Conservation (phyloP, 495 filamentous ascomycete genomes). For the Apodospora peruviana region DNA sequence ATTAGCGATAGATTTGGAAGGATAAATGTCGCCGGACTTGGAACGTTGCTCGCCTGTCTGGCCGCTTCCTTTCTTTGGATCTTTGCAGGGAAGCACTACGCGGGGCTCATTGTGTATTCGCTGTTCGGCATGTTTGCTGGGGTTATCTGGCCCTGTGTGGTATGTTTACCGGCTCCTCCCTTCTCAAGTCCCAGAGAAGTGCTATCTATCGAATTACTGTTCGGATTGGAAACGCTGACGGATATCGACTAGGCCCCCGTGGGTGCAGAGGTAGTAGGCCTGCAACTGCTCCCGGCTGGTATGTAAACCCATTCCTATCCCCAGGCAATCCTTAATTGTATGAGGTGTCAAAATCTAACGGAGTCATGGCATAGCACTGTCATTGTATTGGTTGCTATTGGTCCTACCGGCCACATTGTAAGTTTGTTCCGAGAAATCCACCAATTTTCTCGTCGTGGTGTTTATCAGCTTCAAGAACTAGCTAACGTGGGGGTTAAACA, state of each 20-base stretch:
- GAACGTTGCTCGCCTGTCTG: constrained; percentile 56
- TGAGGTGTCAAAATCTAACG: not conserved
- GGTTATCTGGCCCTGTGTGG: constrained; percentile 62
- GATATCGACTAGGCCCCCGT: constrained; percentile 52
- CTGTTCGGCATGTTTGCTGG: constrained; percentile 67
- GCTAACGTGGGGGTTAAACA: no score
- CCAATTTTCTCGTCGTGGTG: not conserved
- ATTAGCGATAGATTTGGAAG: constrained; percentile 61
- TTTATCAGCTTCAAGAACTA: constrained; percentile 2
- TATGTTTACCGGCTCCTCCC: not conserved
- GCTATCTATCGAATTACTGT: not conserved
- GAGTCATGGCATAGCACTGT: constrained; percentile 52
- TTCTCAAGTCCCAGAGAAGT: no score
- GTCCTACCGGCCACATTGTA: constrained; percentile 65
- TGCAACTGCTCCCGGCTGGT: constrained; percentile 64
- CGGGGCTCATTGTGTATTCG: constrained; percentile 64
- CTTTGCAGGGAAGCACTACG: constrained; percentile 56
- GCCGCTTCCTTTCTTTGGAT: constrained; percentile 64
- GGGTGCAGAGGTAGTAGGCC: constrained; percentile 69
- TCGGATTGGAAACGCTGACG: not conserved
- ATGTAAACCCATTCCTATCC: constrained; percentile 1
- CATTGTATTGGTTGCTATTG: constrained; percentile 70
- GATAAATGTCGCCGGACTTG: constrained; percentile 58
- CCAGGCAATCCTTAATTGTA: not conserved
- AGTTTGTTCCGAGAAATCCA: constrained; percentile 1